These are phyloP conservation scores for Exserohilum rostratum DNA, from an alignment of 2,329 filamentous ascomycete species.

Conservation along the genomic window DNA sequence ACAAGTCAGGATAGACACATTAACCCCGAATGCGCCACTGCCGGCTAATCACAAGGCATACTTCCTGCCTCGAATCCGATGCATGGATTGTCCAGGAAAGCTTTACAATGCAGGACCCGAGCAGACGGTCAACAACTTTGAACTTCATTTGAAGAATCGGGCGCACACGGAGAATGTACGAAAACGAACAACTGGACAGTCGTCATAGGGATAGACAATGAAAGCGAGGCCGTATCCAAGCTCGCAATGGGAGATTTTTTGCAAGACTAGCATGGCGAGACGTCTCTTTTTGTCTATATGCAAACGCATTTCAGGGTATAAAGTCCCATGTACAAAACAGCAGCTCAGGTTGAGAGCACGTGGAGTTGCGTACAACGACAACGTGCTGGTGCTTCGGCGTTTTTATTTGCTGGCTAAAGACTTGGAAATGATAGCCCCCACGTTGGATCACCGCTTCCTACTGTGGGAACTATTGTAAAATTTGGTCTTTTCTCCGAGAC, in stretches of 20 bases:
- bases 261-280: slow-evolving; percentile 11
- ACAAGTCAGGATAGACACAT: slow-evolving; percentile 61
- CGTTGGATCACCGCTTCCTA: slow-evolving; percentile 12
- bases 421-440: slow-evolving; percentile 19
- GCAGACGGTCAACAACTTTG: slow-evolving; percentile 86
- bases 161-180: slow-evolving; percentile 61
- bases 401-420: slow-evolving; percentile 33
- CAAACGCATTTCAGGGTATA: slow-evolving; percentile 17
- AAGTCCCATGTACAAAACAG: slow-evolving; percentile 29
- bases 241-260: slow-evolving; percentile 5
- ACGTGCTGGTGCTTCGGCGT: slow-evolving; percentile 36
- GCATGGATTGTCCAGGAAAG: slow-evolving; percentile 90
- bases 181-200: slow-evolving; percentile 37
- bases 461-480: slow-evolving; percentile 7
- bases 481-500: slow-evolving; percentile 8
- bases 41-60: slow-evolving; percentile 74
- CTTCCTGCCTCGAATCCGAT: slow-evolving; percentile 88
- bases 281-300: slow-evolving; percentile 16
- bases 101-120: slow-evolving; percentile 90
- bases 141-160: slow-evolving; percentile 87
- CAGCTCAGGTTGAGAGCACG: slow-evolving; percentile 15
- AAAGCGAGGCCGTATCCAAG: not conserved
- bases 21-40: slow-evolving; percentile 56
- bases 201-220: slow-evolving; percentile 7
- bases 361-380: slow-evolving; percentile 18